These are phyloP conservation scores for Abrus pulchellus DNA, from an alignment of 306 rosid species.

Conservation along the genomic window DNA sequence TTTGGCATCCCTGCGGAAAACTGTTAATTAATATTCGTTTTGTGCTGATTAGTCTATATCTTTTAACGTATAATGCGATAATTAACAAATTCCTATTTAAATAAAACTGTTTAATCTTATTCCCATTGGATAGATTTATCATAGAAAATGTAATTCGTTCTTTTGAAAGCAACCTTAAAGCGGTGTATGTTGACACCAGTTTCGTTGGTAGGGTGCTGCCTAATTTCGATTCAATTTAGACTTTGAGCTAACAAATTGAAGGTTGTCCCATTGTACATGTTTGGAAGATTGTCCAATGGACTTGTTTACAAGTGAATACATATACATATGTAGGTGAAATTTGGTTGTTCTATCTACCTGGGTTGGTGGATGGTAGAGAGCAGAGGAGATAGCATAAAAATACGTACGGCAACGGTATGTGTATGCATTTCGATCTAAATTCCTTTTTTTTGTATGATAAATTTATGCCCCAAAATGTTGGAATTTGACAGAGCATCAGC, in stretches of 20 bases:
- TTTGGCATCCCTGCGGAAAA: no score
- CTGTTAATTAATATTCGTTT: no score
- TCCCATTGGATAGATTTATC: neutral
- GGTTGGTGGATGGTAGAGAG: conserved; percentile 40
- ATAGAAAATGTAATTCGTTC: neutral
- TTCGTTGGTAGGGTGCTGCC: conserved; percentile 1
- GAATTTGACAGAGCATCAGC: conserved; percentile 55
- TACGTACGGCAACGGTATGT: conserved; percentile 10
- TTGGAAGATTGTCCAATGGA: conserved; percentile 12
- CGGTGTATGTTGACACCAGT: conserved; percentile 32
- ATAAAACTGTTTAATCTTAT: no score
- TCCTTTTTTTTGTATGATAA: neutral
- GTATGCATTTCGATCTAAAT: conserved; percentile 37
- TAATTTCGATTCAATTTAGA: neutral
- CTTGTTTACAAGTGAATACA: conserved; percentile 43
- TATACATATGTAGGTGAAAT: conserved; percentile 22
- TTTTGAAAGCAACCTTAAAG: neutral
- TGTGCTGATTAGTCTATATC: no score
- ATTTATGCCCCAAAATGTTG: conserved; percentile 26
- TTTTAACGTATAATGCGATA: no score
- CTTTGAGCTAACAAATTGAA: conserved; percentile 6
- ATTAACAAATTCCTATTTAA: no score
- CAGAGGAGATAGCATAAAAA: neutral
- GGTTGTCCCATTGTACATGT: conserved; percentile 20
- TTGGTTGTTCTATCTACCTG: conserved; percentile 37